Conservation (phyloP, 805 yeast genomes). For the Candida krabiensis region DNA sequence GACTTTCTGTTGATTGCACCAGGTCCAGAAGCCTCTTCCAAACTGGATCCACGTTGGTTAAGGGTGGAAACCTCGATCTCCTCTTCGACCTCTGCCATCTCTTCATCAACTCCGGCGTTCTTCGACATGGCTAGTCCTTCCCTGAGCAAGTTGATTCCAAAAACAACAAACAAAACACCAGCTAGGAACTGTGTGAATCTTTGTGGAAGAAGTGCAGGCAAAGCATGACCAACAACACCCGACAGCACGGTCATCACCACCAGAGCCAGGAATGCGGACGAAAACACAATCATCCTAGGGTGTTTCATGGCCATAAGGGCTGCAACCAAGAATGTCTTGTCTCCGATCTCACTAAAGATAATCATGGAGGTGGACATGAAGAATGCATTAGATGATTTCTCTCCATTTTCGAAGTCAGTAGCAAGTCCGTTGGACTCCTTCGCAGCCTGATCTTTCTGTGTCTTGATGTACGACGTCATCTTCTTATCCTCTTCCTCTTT, state of each 20-base stretch:
- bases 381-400: conserved; percentile 50
- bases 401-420: conserved; percentile 9
- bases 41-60: conserved; percentile 46
- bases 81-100: conserved; percentile 94
- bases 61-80: conserved; percentile 72
- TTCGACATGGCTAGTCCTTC: conserved; percentile 86
- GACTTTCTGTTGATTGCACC: conserved; percentile 10
- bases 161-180: conserved; percentile 73
- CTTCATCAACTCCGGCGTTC: conserved; percentile 88
- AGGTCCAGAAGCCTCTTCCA: conserved; percentile 55
- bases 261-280: conserved; percentile 82
- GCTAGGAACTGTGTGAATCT: conserved; percentile 81
- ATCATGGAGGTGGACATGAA: conserved; percentile 88
- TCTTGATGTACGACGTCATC: conserved; percentile 12
- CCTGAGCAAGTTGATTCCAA: conserved; percentile 70
- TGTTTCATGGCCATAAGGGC: conserved; percentile 98
- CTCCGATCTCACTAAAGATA: conserved; percentile 93
- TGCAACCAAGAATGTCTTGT: conserved; percentile 93
- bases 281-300: conserved; percentile 78
- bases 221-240: conserved; percentile 87
- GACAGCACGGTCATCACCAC: conserved; percentile 89
- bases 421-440: conserved; percentile 13
- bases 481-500: conserved; percentile 17
- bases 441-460: conserved; percentile 15
- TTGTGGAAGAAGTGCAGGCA: conserved; percentile 81